Conservation (phyloP, 2,329 filamentous ascomycete species). For the Fusarium duplospermum region DNA sequence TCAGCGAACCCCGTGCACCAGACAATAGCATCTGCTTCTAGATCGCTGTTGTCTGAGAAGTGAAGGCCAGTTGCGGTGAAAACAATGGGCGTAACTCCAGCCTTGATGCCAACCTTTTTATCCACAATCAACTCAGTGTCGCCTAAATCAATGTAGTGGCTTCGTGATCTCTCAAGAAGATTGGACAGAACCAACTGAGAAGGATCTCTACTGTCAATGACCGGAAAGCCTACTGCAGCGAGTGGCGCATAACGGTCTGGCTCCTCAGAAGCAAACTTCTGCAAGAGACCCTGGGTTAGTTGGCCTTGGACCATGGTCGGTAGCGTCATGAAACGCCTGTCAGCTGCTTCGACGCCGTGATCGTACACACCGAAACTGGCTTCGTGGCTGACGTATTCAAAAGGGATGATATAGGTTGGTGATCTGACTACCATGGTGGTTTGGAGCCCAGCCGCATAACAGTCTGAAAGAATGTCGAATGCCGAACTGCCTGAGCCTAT, state of each 20-base stretch:
- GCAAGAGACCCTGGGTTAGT: slow-evolving; percentile 8
- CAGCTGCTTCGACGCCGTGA: slow-evolving; percentile 7
- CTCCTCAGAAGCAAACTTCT: slow-evolving; percentile 16
- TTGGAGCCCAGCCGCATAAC: background rate
- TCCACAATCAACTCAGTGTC: slow-evolving; percentile 3
- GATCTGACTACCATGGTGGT: slow-evolving; percentile 23
- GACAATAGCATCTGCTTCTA: slow-evolving; percentile 12
- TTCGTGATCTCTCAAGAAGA: slow-evolving; percentile 16
- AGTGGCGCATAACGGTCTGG: slow-evolving; percentile 20
- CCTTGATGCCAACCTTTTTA: slow-evolving; percentile 15
- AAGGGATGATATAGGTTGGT: slow-evolving; percentile 29
- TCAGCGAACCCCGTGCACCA: slow-evolving; percentile 33
- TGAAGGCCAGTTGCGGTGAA: slow-evolving; percentile 9
- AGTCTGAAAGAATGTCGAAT: slow-evolving; percentile 31
- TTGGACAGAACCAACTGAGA: slow-evolving; percentile 9
- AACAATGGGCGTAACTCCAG: background rate
- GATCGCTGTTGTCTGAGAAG: slow-evolving; percentile 18
- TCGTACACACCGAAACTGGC: slow-evolving; percentile 17
- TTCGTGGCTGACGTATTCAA: slow-evolving; percentile 19
- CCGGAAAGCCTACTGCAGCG: slow-evolving; percentile 4
- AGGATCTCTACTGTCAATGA: slow-evolving; percentile 7
- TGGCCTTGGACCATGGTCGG: slow-evolving; percentile 11
- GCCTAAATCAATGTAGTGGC: slow-evolving; percentile 29
- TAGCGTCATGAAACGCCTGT: slow-evolving; percentile 17
- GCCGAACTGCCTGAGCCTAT: slow-evolving; percentile 32